Percentiles rank a stretch among this genome's conserved stretches.
These are phyloP conservation scores for Cyclotella cryptica DNA, from an alignment of 108 stramenopile genomes.

Conservation along the genomic window DNA sequence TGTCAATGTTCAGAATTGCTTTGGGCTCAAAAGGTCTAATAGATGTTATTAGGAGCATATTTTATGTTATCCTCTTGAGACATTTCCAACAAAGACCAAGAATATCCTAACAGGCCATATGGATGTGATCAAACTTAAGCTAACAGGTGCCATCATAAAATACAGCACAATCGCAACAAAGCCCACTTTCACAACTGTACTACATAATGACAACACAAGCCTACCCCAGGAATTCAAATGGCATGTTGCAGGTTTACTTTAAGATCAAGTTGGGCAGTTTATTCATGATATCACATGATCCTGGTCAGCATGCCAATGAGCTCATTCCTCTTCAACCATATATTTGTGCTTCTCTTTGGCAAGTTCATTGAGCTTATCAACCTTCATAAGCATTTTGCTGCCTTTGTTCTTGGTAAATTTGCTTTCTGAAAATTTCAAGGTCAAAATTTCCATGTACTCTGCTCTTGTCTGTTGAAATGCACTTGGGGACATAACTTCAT, in stretches of 20 bases:
- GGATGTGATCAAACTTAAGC: too few species aligned
- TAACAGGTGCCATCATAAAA: too few species aligned
- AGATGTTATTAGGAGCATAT: too few species aligned
- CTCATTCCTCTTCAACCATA: neutral
- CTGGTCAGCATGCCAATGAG: slow-evolving; percentile 4
- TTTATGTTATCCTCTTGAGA: too few species aligned
- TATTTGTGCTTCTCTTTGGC: neutral
- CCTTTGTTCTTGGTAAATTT: too few species aligned
- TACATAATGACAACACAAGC: neutral
- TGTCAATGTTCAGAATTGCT: too few species aligned
- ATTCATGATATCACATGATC: neutral
- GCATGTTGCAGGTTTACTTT: neutral
- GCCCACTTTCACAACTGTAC: neutral
- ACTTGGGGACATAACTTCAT: neutral
- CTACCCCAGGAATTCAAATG: too few species aligned
- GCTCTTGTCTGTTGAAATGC: too few species aligned
- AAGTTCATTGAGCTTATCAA: neutral
- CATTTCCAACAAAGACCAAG: too few species aligned
- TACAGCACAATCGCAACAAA: neutral
- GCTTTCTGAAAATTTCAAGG: neutral
- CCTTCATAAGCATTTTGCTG: neutral
- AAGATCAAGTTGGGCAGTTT: neutral
- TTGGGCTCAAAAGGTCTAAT: too few species aligned
- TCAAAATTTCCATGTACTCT: too few species aligned
- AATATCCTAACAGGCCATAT: too few species aligned